A percentile compares a stretch with the other conserved stretches of the same genome.
These are phyloP conservation scores for Hypoxylon rickii DNA, from an alignment of 495 filamentous ascomycete species.

Conservation along the genomic window DNA sequence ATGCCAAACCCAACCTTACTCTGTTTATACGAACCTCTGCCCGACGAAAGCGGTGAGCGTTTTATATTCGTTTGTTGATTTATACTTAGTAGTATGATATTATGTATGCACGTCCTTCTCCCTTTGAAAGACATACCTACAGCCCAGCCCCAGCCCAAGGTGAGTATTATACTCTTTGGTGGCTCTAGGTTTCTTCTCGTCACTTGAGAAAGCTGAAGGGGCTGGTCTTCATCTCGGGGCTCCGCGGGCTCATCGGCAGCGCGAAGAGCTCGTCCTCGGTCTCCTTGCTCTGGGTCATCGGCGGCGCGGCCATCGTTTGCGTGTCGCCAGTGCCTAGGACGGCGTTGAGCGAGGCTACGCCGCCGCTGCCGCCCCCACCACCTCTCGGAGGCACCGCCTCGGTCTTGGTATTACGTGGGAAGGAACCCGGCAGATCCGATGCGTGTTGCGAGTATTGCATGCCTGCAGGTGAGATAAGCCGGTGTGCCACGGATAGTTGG, in stretches of 20 bases:
- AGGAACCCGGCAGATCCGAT: slow-evolving; percentile 41
- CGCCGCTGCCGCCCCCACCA: slow-evolving; percentile 40
- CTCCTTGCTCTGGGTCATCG: slow-evolving; percentile 43
- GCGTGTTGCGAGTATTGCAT: neutral
- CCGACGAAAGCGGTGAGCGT: no score
- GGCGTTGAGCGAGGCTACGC: slow-evolving; percentile 51
- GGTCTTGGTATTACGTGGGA: slow-evolving; percentile 45
- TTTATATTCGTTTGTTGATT: no score
- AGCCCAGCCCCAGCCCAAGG: no score
- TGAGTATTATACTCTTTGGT: no score
- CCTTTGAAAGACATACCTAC: no score
- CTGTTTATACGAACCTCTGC: no score
- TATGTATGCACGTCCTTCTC: no score
- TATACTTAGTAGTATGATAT: no score
- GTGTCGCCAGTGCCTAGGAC: slow-evolving; percentile 42
- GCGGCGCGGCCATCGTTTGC: slow-evolving; percentile 38
- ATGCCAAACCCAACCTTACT: no score
- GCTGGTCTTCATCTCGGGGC: slow-evolving; percentile 76
- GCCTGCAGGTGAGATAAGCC: neutral
- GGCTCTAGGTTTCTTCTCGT: no score
- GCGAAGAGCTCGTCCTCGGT: slow-evolving; percentile 79
- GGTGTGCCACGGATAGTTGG: no score
- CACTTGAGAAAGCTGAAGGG: slow-evolving; percentile 62
- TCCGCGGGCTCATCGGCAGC: slow-evolving; percentile 76
- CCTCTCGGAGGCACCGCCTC: slow-evolving; percentile 20